phyloP scores from a whole-genome alignment of 495 filamentous ascomycete genomes.

The Podospora conica region DNA sequence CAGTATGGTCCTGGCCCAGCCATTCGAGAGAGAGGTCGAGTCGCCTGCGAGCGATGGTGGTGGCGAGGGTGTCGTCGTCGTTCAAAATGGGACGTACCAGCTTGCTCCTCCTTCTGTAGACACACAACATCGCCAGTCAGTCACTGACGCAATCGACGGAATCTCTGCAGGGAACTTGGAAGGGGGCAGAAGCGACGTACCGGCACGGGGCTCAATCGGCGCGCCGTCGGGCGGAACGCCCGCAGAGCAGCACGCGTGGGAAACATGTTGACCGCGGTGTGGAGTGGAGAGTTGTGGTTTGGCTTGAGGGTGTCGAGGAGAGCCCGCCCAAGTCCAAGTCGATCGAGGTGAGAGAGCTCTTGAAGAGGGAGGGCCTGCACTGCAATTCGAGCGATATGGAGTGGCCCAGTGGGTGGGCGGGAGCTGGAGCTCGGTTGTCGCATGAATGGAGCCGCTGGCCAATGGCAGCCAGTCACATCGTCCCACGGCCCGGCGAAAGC shows the following conservation, averaged over 20 bases:
- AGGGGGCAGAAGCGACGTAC: slow-evolving; percentile 49
- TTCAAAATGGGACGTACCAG: slow-evolving; percentile 57
- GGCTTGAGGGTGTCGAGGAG: slow-evolving; percentile 1
- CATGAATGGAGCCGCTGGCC: background rate
- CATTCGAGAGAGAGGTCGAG: background rate
- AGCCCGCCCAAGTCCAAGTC: slow-evolving; percentile 5
- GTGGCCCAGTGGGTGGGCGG: background rate
- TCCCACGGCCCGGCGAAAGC: slow-evolving; percentile 16
- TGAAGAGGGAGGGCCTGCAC: background rate
- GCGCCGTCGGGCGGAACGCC: slow-evolving; percentile 52
- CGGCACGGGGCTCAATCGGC: slow-evolving; percentile 70
- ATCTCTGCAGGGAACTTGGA: slow-evolving; percentile 9
- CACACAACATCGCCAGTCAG: slow-evolving; percentile 28
- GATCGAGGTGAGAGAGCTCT: slow-evolving; percentile 1
- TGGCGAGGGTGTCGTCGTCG: slow-evolving; percentile 2
- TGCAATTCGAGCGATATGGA: slow-evolving; percentile 9
- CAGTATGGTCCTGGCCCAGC: slow-evolving; percentile 19
- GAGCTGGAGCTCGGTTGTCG: slow-evolving; percentile 17
- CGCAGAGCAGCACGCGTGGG: slow-evolving; percentile 49
- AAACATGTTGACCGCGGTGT: slow-evolving; percentile 51
- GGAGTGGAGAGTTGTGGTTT: slow-evolving; percentile 25
- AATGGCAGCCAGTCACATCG: slow-evolving; percentile 15
- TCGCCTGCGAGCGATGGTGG: background rate
- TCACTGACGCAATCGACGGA: slow-evolving; percentile 21
- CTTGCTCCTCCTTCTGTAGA: slow-evolving; percentile 73